Evolutionary conservation across 331 rosid species (phyloP), one percentile per base, ranked within the genome.

Genomic region (Acacia pycnantha): DNA sequence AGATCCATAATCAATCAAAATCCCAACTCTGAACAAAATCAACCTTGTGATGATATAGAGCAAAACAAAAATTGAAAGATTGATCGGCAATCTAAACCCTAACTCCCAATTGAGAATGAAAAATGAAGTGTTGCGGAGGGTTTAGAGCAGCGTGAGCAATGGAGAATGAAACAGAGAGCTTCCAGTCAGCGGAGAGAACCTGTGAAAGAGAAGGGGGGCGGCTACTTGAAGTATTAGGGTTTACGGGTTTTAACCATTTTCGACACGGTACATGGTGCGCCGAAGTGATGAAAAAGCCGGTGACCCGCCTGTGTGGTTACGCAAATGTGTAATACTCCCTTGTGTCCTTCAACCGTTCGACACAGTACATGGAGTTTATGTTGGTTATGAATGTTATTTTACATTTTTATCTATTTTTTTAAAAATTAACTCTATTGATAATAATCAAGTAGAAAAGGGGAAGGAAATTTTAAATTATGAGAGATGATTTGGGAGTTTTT

Each of bases 1-100:
- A 94, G 93, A 94, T 96, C 99, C 99, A 96, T 95, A 22, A 47
- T 56, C 44, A n/a, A 87, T 82, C 81, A 76, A 43, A 81, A 77
- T 82, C 58, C 64, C 15, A 66, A 67, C 11, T 29, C 26, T 14
- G 35, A 51, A 27, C 44, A 43, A 66, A 18, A 77, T 3, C 74
- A 40, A 29, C 43, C 29, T 50, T 62, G 73, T 73, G 70, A 73
- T 21, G 16, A 44, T 47, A 41, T 70, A 43, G 11, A 6, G 33
- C 9, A 18, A 22, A 43, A 18, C 50, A 15, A 18, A 9, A 84
- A 82, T 80, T 43, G 72, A 40, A 27, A 74, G 43, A 58, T 13
- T 61, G 82, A 85, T 69, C 81, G 12, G 71, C 66, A 80, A 84
- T 65, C 82, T 74, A 85, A 92, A 90, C 91, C 94, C 89, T 81